Evolutionary conservation across 192 early-diverging fungal genomes (phyloP), one percentile per base, ranked within the genome.

Genomic region (Coemansia furcata): DNA sequence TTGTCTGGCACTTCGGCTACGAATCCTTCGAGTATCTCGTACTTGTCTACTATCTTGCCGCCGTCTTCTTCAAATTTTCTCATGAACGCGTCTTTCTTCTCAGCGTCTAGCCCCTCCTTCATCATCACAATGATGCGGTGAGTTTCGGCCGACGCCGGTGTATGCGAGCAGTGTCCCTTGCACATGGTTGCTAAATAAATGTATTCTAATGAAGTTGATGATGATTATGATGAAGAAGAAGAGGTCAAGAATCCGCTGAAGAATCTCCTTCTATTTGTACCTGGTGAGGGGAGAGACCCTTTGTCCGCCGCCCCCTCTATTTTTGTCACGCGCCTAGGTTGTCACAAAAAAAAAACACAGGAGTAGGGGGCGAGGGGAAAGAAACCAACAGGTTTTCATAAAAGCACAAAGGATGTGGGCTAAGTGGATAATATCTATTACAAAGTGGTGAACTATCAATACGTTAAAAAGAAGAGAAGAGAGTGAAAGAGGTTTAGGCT

Each of bases 401-500:
- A 26, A 26, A 26, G 23, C 23, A 26, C 23, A 26, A 26, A 26
- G 23, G 23, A 26, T 26, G 23, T 26, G 23, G 23, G 23, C 23
- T 26, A 26, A 26, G 23, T 26, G 23, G 23, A 26, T 26, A 26
- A 52, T 21, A 26, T 52, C 23, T 52, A 52, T 23, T 52, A 52
- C 49, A 52, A 26, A 26, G 23, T 26, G 23, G 23, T 26, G n/a
- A 47, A 8, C 7, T 57, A 57, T n/a, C 54, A 60, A 39, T 17
- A 39, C 36, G n/a, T 37, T 32, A 10, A 12, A n/a, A 21, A 61
- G 11, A 12, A 54, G 11, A 21, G 10, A 23, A 29, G 19, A n/a
- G 10, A 61, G 11, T 10, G 39, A 21, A 21, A 21, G 35, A 29
- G 19, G 52, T 37, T 44, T 63, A 77, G 35, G 69, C 69, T 3